phyloP scores from a whole-genome alignment of 176 grass and related monocot species.

The Themeda triandra region DNA sequence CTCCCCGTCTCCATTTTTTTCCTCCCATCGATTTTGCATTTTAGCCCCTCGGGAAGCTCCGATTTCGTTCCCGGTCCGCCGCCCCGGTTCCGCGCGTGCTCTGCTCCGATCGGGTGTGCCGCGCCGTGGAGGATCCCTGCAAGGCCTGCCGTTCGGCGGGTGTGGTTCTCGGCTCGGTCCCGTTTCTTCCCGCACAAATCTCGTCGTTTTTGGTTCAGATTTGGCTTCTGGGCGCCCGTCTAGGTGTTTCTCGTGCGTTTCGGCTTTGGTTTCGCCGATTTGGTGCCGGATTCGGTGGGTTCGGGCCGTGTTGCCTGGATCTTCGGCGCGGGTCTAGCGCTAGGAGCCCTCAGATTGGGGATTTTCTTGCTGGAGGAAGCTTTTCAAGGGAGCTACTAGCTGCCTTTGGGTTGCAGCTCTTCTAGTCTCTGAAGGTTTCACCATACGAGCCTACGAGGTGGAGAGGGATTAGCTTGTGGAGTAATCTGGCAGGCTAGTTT shows the following conservation, averaged over 20 bases:
- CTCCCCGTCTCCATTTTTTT: constrained; percentile 23
- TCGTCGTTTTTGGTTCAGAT: constrained; percentile 22
- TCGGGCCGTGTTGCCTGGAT: neutral
- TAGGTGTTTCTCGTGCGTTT: constrained; percentile 20
- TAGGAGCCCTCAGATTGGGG: constrained; percentile 31
- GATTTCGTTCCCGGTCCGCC: constrained; percentile 9
- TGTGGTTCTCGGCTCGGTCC: neutral
- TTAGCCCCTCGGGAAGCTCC: constrained; percentile 22
- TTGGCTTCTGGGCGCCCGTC: constrained; percentile 1
- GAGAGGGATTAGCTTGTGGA: neutral
- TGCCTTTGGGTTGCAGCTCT: constrained; percentile 35
- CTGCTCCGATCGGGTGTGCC: constrained; percentile 34
- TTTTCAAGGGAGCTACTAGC: constrained; percentile 25
- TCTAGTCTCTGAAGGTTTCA: constrained; percentile 17
- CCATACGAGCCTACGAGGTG: neutral
- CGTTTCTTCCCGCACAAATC: constrained; percentile 1
- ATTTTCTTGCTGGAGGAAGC: constrained; percentile 47
- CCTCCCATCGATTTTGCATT: constrained; percentile 31
- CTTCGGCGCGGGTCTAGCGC: neutral
- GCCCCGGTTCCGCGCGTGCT: neutral
- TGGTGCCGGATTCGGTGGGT: neutral
- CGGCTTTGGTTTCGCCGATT: constrained; percentile 31
- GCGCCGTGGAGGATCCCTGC: neutral
- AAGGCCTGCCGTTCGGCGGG: neutral
- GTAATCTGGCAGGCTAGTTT: neutral